Evolutionary conservation across 2,329 filamentous ascomycete genomes (phyloP).

Genomic region (Sclerotinia borealis): DNA sequence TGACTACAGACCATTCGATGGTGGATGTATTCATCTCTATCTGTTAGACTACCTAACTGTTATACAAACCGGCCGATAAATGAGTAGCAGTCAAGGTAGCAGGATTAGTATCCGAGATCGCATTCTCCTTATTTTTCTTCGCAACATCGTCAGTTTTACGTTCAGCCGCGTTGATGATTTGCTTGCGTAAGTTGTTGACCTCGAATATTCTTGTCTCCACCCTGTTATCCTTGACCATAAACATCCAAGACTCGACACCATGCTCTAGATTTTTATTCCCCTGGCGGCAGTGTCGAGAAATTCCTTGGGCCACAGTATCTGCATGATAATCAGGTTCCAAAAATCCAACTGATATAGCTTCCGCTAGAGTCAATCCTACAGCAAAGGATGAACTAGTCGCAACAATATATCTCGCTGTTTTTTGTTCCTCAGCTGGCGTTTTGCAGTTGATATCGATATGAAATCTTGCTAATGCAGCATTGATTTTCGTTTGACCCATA

Average conservation of each 20-base stretch:
- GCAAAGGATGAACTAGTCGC: conserved; percentile 1
- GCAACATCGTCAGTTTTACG: background rate
- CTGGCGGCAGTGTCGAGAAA: background rate
- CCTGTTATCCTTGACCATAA: background rate
- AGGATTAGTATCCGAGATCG: background rate
- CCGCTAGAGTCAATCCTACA: background rate
- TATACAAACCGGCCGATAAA: background rate
- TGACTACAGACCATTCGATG: too few species aligned
- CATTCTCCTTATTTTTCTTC: background rate
- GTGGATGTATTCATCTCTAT: too few species aligned
- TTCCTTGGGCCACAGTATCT: background rate
- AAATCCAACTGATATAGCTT: background rate
- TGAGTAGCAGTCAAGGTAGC: background rate
- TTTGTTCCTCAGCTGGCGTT: background rate
- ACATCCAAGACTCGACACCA: background rate
- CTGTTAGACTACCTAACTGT: too few species aligned
- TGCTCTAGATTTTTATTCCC: background rate
- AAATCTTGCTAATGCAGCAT: background rate
- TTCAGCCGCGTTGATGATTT: background rate
- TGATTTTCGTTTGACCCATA: background rate
- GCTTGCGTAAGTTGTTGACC: background rate
- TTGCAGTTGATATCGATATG: background rate
- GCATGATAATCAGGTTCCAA: background rate
- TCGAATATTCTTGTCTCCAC: background rate
- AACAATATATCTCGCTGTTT: conserved; percentile 1